Evolutionary conservation across 1,139 yeast species (phyloP), one percentile per base, ranked within the genome.

Genomic region (Yamadazyma friedrichii): DNA sequence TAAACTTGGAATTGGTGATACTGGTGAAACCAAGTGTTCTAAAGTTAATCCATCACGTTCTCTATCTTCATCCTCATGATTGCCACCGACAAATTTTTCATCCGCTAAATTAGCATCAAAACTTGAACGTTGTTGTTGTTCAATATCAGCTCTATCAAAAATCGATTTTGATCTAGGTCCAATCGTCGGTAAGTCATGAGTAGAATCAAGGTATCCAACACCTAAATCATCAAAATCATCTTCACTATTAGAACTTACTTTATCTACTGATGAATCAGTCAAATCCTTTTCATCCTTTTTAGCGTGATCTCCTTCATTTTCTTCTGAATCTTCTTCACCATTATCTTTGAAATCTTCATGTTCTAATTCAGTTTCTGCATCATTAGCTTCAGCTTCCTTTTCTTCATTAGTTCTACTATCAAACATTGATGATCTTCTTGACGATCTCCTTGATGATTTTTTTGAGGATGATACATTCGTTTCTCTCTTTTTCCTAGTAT

Each of bases 1-100:
- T 45, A 79, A 81, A 10, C 74, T 65, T 1, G 88, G 82, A 8
- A 76, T 63, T 4, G 76, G 70, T 0, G 82, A 66, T 38, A 67
- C 63, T 2, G 82, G 77, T 0, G 81, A 68, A 0, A 80, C 78
- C 43, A 80, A 56, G 41, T 70, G 73, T 46, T 78, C 85, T 42
- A 80, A 57, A 1, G 82, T 77, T 41, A 54, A 39, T 38, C 53
- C 43, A 4, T 46, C 49, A 3, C 51, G 55, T 15, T 42, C 50
- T 2, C 42, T 47, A 16, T 40, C 45, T 11, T 41, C 36, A 24
- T 10, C 9, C n/a, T 32, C 36, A 9, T 3, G 12, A 15, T 33
- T 25, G 6, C 24, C 15, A 20, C 25, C 11, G 13, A 11, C 22
- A 13, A 8, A 12, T 4, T 20, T 33, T 20, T 32, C 36, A 15